Evolutionary conservation across 208 protist species (phyloP).

Genomic region (Leishmania amazonensis): DNA sequence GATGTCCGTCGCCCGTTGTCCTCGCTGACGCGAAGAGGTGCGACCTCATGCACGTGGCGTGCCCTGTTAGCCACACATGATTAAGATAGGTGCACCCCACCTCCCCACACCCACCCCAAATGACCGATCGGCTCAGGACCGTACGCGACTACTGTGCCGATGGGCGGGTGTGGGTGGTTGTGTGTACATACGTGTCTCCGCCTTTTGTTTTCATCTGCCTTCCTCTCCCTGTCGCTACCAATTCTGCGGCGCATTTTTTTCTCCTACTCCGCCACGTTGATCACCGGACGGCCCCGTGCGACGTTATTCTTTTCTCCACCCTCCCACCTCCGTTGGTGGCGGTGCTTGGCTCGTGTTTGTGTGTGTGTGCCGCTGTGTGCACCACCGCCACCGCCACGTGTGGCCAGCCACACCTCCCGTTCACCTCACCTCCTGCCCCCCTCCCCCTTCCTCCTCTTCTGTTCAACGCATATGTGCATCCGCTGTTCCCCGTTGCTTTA

Average conservation of each 20-base stretch:
- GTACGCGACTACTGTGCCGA: neutral
- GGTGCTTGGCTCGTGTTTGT: neutral
- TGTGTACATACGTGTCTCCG: neutral
- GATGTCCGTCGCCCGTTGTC: slow-evolving; percentile 6
- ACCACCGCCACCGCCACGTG: neutral
- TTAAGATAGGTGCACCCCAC: neutral
- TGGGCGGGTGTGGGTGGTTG: neutral
- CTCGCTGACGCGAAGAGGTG: neutral
- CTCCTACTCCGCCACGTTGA: neutral
- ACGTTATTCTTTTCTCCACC: neutral
- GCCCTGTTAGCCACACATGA: neutral
- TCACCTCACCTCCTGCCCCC: neutral
- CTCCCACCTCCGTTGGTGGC: neutral
- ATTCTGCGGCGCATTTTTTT: neutral
- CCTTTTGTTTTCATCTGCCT: neutral
- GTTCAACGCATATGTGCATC: neutral
- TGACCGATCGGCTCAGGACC: neutral
- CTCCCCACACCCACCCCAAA: too few species aligned
- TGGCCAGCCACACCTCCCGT: neutral
- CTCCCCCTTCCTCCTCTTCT: neutral
- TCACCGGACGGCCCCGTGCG: neutral
- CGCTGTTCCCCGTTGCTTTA: neutral
- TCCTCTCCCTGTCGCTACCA: neutral
- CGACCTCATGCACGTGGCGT: neutral
- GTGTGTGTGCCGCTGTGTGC: neutral